Evolutionary conservation across 2,329 filamentous ascomycete species (phyloP).

Genomic region (Fonsecaea erecta): DNA sequence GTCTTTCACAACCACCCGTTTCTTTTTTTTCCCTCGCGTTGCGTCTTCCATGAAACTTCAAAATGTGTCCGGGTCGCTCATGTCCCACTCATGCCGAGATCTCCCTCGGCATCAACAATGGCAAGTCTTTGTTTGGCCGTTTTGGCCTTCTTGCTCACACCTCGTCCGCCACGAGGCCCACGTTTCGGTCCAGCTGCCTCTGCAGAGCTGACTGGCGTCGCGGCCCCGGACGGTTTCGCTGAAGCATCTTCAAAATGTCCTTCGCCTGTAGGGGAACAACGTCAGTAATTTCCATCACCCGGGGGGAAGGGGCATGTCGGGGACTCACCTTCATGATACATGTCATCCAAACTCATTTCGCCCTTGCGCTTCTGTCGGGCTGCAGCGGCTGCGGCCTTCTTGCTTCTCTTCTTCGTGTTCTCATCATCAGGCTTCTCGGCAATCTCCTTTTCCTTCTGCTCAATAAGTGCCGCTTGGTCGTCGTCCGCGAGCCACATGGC

Average conservation of each 20-base stretch:
- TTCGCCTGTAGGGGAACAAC: slow-evolving; percentile 67
- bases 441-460: slow-evolving; percentile 87
- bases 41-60: neutral
- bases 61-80: slow-evolving; percentile 1
- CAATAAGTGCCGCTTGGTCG: slow-evolving; percentile 91
- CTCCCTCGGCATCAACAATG: slow-evolving; percentile 51
- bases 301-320: slow-evolving; percentile 19
- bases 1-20: neutral
- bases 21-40: neutral
- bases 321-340: slow-evolving; percentile 96
- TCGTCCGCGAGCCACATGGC: slow-evolving; percentile 99
- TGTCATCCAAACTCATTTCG: slow-evolving; percentile 79
- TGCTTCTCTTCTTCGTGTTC: slow-evolving; percentile 56
- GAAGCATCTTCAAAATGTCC: slow-evolving; percentile 89
- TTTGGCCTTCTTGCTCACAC: slow-evolving; percentile 64
- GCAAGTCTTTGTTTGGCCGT: slow-evolving; percentile 58
- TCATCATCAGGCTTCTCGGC: slow-evolving; percentile 68
- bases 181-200: slow-evolving; percentile 58
- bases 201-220: slow-evolving; percentile 71
- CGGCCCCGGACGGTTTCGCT: slow-evolving; percentile 81
- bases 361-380: slow-evolving; percentile 60
- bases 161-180: slow-evolving; percentile 60
- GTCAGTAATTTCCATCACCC: slow-evolving; percentile 33
- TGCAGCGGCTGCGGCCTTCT: slow-evolving; percentile 60
- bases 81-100: slow-evolving; percentile 41